These are phyloP conservation scores for Sordariomycetes sp. DNA, from an alignment of 2,329 filamentous ascomycete species.

Conservation along the genomic window DNA sequence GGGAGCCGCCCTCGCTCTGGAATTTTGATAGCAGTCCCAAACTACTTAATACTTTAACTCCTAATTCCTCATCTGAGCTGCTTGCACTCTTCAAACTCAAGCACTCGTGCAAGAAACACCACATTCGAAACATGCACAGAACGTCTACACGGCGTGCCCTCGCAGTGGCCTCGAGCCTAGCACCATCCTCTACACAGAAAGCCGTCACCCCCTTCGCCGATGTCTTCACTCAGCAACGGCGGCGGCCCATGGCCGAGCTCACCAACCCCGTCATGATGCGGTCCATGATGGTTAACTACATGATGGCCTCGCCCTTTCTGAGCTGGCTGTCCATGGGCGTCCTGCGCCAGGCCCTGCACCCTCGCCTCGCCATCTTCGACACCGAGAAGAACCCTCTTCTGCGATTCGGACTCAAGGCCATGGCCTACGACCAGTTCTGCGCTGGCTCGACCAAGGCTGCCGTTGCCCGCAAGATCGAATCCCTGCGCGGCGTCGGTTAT, in stretches of 20 bases:
- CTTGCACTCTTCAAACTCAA: too few species aligned
- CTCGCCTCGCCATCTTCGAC: constrained; percentile 29
- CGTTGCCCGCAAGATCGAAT: constrained; percentile 31
- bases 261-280: not conserved
- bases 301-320: not conserved
- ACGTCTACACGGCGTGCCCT: too few species aligned
- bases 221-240: too few species aligned
- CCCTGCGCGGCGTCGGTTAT: constrained; percentile 38
- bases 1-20: too few species aligned
- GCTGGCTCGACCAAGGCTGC: constrained; percentile 39
- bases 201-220: too few species aligned
- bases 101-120: too few species aligned
- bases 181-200: too few species aligned
- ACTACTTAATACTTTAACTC: too few species aligned
- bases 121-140: too few species aligned
- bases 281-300: constrained; percentile 1
- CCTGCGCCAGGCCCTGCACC: not conserved
- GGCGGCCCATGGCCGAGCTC: not conserved
- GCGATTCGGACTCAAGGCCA: constrained; percentile 32
- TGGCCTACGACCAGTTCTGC: constrained; percentile 48
- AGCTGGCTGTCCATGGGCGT: not conserved
- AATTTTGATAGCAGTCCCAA: too few species aligned
- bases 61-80: too few species aligned
- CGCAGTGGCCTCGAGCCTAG: too few species aligned
- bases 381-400: constrained; percentile 27